Evolutionary conservation across 441 rosid species (phyloP).

Genomic region (Populus tomentosa): DNA sequence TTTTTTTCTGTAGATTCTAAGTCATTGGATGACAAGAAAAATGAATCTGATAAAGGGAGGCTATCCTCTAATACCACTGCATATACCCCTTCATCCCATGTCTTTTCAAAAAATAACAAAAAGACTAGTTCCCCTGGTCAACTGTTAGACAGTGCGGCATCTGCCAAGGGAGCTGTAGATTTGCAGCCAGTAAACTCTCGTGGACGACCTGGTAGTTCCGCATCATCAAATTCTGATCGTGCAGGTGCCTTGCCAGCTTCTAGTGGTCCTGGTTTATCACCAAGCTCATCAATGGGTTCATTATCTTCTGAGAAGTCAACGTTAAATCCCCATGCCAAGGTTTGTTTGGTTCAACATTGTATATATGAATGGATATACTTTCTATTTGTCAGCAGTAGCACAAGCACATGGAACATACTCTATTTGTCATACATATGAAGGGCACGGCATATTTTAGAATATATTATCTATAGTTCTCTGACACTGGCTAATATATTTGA

Average conservation of each 20-base stretch:
- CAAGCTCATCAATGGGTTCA: conserved; percentile 87
- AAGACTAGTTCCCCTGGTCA: conserved; percentile 42
- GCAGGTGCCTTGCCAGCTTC: conserved; percentile 41
- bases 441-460: neutral
- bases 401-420: neutral
- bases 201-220: conserved; percentile 59
- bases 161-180: conserved; percentile 39
- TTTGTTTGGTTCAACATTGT: conserved; percentile 15
- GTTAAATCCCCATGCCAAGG: conserved; percentile 87
- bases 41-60: conserved; percentile 36
- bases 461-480: neutral
- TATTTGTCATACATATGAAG: neutral
- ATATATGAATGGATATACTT: neutral
- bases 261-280: conserved; percentile 60
- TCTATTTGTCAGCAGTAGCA: neutral
- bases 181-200: conserved; percentile 34
- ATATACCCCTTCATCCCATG: conserved; percentile 27
- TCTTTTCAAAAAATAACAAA: conserved; percentile 38
- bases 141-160: conserved; percentile 30
- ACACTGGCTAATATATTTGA: conserved; percentile 1
- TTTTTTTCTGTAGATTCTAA: conserved; percentile 34
- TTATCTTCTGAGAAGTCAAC: conserved; percentile 76
- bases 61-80: conserved; percentile 30
- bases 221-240: conserved; percentile 61
- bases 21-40: conserved; percentile 26